Conservation (phyloP, 768 basidiomycete species). For the Xerocomellus amylosporus region DNA sequence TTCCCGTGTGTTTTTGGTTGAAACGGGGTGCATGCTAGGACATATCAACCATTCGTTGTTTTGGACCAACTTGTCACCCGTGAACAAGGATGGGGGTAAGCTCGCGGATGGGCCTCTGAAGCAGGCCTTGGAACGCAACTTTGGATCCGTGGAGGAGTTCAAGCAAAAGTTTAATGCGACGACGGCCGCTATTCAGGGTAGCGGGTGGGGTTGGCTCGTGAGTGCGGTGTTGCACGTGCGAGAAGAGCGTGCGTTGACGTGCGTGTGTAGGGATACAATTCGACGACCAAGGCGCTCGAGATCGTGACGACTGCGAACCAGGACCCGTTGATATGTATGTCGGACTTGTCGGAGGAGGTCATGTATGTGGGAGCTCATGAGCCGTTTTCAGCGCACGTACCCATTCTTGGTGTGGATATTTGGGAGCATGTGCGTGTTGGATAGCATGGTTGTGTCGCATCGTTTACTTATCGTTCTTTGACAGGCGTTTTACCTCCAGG, state of each 20-base stretch:
- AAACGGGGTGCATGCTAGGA: constrained; percentile 34
- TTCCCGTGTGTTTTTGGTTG: neutral
- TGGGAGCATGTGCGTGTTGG: constrained; percentile 80
- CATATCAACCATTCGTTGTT: constrained; percentile 96
- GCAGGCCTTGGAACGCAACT: constrained; percentile 72
- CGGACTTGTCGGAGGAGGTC: neutral
- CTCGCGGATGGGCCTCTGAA: constrained; percentile 67
- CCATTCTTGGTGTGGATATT: constrained; percentile 94
- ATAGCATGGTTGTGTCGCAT: constrained; percentile 5
- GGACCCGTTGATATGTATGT: constrained; percentile 77
- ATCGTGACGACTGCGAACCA: constrained; percentile 94
- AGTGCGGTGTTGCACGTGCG: constrained; percentile 19
- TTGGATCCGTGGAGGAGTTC: constrained; percentile 83
- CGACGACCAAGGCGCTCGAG: constrained; percentile 70
- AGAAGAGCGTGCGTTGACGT: neutral
- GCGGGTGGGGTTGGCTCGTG: constrained; percentile 98
- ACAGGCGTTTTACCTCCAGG: constrained; percentile 64
- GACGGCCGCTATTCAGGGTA: constrained; percentile 92
- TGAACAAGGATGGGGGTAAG: constrained; percentile 57
- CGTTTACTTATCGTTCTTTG: constrained; percentile 3
- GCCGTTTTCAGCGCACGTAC: constrained; percentile 60
- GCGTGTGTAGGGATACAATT: constrained; percentile 60
- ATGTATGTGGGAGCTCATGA: constrained; percentile 7
- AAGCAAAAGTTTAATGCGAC: constrained; percentile 84
- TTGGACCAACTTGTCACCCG: constrained; percentile 95